These are phyloP conservation scores for Penstemon barbatus DNA, from an alignment of 257 asterid species.

Conservation along the genomic window DNA sequence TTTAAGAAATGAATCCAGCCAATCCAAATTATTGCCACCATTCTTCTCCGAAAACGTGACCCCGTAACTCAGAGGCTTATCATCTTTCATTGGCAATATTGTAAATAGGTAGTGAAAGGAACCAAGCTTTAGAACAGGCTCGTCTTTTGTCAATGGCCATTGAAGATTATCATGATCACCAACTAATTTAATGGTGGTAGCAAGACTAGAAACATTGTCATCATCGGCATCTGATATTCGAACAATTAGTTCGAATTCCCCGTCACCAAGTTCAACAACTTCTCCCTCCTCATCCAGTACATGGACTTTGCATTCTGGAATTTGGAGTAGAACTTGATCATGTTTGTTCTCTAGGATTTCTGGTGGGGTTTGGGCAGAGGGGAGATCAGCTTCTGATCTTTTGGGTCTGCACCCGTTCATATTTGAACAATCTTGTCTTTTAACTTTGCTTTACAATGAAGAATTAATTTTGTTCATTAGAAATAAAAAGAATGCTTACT, in stretches of 20 bases:
- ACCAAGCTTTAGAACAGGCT: slow-evolving; percentile 76
- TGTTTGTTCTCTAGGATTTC: slow-evolving; percentile 39
- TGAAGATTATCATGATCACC: slow-evolving; percentile 47
- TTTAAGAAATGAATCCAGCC: slow-evolving; percentile 57
- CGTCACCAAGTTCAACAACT: slow-evolving; percentile 58
- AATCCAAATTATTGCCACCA: slow-evolving; percentile 33
- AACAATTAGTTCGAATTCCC: slow-evolving; percentile 45
- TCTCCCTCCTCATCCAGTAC: slow-evolving; percentile 61
- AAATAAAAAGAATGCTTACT: background rate
- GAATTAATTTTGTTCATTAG: background rate
- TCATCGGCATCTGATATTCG: slow-evolving; percentile 51
- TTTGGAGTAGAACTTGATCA: slow-evolving; percentile 43
- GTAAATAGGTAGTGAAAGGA: slow-evolving; percentile 61
- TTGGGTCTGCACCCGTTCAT: slow-evolving; percentile 61
- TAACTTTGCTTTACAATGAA: too few species aligned
- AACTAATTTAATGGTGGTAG: slow-evolving; percentile 64
- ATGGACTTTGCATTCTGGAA: slow-evolving; percentile 69
- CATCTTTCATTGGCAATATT: slow-evolving; percentile 57
- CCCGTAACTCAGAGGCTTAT: slow-evolving; percentile 67
- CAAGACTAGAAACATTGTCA: slow-evolving; percentile 42
- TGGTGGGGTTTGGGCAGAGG: background rate
- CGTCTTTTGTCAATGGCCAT: slow-evolving; percentile 83
- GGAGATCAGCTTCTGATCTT: slow-evolving; percentile 34
- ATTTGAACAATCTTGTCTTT: too few species aligned
- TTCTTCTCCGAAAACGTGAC: slow-evolving; percentile 47